Evolutionary conservation across 495 filamentous ascomycete species (phyloP), one percentile per base, ranked within the genome.

Genomic region (Aspergillus olivimuriae): DNA sequence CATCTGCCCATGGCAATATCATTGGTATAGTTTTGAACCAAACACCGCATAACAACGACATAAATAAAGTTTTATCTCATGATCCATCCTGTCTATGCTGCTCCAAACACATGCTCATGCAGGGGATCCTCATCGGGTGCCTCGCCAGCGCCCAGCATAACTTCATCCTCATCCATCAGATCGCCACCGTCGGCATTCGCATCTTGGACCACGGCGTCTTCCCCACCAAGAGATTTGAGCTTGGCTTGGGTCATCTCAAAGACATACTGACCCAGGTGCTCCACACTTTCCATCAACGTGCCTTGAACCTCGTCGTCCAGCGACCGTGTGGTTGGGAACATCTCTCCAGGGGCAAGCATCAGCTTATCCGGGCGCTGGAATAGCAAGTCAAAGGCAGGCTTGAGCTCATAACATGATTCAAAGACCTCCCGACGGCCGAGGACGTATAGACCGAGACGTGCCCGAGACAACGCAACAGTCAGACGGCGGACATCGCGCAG

Each of bases 231-330:
- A 33, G 74, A 74, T 55, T 82, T 75, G 4, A 95, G 66, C 61
- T 86, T 92, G 16, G 89, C 86, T 52, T 83, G 74, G 10, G 90
- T 91, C 88, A 98, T 97, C 67, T 98, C 88, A 66, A 81, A 95
- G 17, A 98, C 92, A 66, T 95, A 97, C 66, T 95, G 86, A 4
- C 92, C 94, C 26, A 98, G 66, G 73, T 98, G 92, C 66, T 96
- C 92, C 6, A 96, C 80, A 22, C 86, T 79, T 54, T 87, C 86
- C 87, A 98, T 97, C 6, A 78, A 73, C 0, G 66, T 74, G 26
- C 68, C 73, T 39, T 76, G 77, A 9, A 77, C 71, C n/a, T 79
- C 71, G 12, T 78, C 76, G 11, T 68, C 67, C 22, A 83, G 59
- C 20, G 69, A 58, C 34, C 87, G 72, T 20, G 74, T 61, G 2